phyloP scores from a whole-genome alignment of 495 filamentous ascomycete species.

The Pseudoneurospora amorphoporcata region DNA sequence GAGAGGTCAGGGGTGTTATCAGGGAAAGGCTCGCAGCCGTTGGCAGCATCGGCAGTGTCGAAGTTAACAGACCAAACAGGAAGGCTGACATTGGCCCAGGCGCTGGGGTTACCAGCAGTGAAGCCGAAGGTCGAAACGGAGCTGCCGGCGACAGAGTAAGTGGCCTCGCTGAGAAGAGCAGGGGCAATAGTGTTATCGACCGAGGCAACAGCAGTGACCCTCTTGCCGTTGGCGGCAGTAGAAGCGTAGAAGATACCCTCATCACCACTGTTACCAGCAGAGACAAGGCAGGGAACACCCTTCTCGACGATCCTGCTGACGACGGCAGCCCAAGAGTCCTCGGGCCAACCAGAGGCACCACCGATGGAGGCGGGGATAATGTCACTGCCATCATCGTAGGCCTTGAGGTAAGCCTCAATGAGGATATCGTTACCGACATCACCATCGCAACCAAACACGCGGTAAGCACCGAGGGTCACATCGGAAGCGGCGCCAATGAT shows the following conservation, averaged over 20 bases:
- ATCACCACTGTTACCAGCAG: constrained; percentile 44
- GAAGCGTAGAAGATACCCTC: constrained; percentile 44
- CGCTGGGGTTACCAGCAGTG: constrained; percentile 27
- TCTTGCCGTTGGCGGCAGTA: constrained; percentile 41
- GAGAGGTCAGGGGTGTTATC: constrained; percentile 40
- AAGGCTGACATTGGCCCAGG: constrained; percentile 30
- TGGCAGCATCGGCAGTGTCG: constrained; percentile 35
- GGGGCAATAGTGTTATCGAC: constrained; percentile 38
- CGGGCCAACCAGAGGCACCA: constrained; percentile 43
- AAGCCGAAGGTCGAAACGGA: constrained; percentile 25
- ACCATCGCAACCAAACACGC: constrained; percentile 43
- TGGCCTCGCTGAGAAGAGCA: constrained; percentile 28
- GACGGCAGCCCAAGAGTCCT: constrained; percentile 44
- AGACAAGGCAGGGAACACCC: constrained; percentile 45
- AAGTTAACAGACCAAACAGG: constrained; percentile 40
- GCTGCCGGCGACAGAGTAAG: constrained; percentile 21
- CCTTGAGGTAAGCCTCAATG: constrained; percentile 45
- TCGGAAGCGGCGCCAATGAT: constrained; percentile 46
- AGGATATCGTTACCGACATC: constrained; percentile 41
- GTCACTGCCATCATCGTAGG: constrained; percentile 47
- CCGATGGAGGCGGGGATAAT: constrained; percentile 52
- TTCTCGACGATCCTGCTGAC: constrained; percentile 44
- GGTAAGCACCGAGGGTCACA: constrained; percentile 44
- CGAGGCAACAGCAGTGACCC: constrained; percentile 42
- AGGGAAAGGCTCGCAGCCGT: constrained; percentile 36